These are phyloP conservation scores for Geotrichum klebahnii DNA, from an alignment of 1,139 yeast genomes.

Conservation along the genomic window DNA sequence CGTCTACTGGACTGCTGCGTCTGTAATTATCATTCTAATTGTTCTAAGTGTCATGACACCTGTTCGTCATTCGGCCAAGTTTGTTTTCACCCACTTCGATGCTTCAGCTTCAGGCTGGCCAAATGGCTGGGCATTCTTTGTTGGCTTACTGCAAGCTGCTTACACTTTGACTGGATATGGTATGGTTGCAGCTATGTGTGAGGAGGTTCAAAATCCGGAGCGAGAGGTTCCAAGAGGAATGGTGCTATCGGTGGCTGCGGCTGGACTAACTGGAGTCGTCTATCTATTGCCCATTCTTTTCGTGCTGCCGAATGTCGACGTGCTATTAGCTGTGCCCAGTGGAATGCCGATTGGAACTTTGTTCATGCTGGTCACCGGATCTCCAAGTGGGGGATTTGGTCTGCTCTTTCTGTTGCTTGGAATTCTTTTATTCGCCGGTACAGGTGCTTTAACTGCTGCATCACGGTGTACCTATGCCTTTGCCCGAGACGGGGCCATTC, in stretches of 20 bases:
- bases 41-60: constrained; percentile 27
- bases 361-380: constrained; percentile 62
- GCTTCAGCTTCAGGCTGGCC: constrained; percentile 31
- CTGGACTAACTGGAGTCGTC: constrained; percentile 63
- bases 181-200: constrained; percentile 73
- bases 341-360: constrained; percentile 49
- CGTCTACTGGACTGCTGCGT: constrained; percentile 26
- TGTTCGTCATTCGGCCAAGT: constrained; percentile 25
- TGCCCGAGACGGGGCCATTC: constrained; percentile 81
- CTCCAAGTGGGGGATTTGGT: constrained; percentile 48
- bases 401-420: constrained; percentile 51
- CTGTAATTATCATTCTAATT: constrained; percentile 27
- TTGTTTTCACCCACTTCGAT: constrained; percentile 29
- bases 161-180: constrained; percentile 82
- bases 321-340: constrained; percentile 47
- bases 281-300: constrained; percentile 71
- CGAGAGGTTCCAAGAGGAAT: constrained; percentile 71
- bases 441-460: constrained; percentile 56
- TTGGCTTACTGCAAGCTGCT: constrained; percentile 74
- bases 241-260: constrained; percentile 57
- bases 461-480: constrained; percentile 77
- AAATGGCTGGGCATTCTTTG: constrained; percentile 30
- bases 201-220: constrained; percentile 75
- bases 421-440: constrained; percentile 27
- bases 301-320: constrained; percentile 56